Percentiles rank a stretch among this genome's conserved stretches.
phyloP scores from a whole-genome alignment of 108 stramenopile genomes.

The Cyclotella cryptica region DNA sequence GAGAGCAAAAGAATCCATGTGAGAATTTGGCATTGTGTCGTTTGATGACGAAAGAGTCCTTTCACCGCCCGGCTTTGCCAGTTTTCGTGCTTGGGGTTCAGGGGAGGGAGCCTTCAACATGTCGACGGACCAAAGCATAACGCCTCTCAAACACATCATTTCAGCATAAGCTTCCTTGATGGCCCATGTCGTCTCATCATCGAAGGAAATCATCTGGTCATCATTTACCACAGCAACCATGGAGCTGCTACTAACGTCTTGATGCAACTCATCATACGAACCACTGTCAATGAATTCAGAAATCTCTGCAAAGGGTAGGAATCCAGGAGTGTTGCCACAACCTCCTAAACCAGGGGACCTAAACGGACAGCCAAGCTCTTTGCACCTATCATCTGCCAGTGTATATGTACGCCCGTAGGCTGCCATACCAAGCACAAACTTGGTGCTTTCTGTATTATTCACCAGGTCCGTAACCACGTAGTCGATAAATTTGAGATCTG shows the following conservation, averaged over 20 bases:
- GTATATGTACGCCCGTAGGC: slow-evolving; percentile 60
- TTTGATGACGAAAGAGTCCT: slow-evolving; percentile 1
- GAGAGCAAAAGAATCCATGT: slow-evolving; percentile 19
- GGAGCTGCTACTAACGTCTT: slow-evolving; percentile 51
- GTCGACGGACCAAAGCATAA: slow-evolving; percentile 61
- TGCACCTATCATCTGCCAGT: slow-evolving; percentile 50
- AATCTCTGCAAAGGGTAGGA: slow-evolving; percentile 54
- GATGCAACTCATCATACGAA: slow-evolving; percentile 43
- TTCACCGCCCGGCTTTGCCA: background rate
- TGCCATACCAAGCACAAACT: slow-evolving; percentile 62
- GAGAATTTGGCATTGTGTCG: background rate
- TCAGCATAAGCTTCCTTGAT: slow-evolving; percentile 59
- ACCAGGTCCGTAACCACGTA: slow-evolving; percentile 48
- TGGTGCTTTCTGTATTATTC: slow-evolving; percentile 30
- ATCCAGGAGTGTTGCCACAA: slow-evolving; percentile 55
- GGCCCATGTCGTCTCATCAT: slow-evolving; percentile 52
- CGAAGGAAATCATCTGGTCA: slow-evolving; percentile 55
- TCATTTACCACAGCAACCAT: slow-evolving; percentile 52
- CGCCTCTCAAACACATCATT: slow-evolving; percentile 59
- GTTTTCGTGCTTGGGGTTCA: background rate
- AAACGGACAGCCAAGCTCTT: slow-evolving; percentile 55
- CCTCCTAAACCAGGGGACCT: slow-evolving; percentile 57
- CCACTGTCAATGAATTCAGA: slow-evolving; percentile 48
- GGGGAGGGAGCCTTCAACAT: slow-evolving; percentile 48
- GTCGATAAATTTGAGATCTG: slow-evolving; percentile 59